phyloP scores from a whole-genome alignment of 352 stramenopile genomes.

The Pythium plurisporium region DNA sequence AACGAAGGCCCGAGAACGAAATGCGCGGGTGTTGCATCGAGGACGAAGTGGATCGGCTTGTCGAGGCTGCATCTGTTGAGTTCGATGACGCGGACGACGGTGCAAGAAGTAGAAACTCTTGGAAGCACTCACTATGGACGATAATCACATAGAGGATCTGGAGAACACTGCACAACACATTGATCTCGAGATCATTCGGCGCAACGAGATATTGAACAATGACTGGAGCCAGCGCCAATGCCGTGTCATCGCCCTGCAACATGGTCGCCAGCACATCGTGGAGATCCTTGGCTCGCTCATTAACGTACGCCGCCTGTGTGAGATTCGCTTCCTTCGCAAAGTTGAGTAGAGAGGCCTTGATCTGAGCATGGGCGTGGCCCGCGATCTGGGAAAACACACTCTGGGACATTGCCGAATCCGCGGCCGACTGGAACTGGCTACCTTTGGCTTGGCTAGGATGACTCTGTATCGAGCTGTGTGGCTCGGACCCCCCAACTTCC shows the following conservation, averaged over 20 bases:
- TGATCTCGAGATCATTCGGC: slow-evolving; percentile 19
- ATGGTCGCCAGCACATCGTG: slow-evolving; percentile 24
- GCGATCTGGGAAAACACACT: slow-evolving; percentile 32
- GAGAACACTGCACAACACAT: slow-evolving; percentile 23
- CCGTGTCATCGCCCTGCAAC: slow-evolving; percentile 20
- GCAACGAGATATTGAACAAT: slow-evolving; percentile 22
- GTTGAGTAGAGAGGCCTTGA: slow-evolving; percentile 16
- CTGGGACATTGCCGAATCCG: slow-evolving; percentile 20
- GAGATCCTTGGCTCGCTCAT: slow-evolving; percentile 27
- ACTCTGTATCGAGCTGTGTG: background rate
- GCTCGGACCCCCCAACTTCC: background rate
- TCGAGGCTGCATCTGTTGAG: background rate
- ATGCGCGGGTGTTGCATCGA: slow-evolving; percentile 23
- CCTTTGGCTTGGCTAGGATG: slow-evolving; percentile 1
- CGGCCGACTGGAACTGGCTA: slow-evolving; percentile 1
- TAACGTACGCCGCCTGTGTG: slow-evolving; percentile 24
- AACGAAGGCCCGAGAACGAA: slow-evolving; percentile 20
- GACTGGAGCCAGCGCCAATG: slow-evolving; percentile 18
- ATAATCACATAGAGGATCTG: slow-evolving; percentile 24
- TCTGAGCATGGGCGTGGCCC: slow-evolving; percentile 24
- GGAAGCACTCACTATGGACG: slow-evolving; percentile 24
- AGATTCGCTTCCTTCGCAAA: slow-evolving; percentile 26
- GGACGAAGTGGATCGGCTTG: background rate
- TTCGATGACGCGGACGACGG: slow-evolving; percentile 11
- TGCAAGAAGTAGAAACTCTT: slow-evolving; percentile 24